Base-by-base conservation (phyloP, 2,329 filamentous ascomycete species). In the Alternaria triticina region DNA sequence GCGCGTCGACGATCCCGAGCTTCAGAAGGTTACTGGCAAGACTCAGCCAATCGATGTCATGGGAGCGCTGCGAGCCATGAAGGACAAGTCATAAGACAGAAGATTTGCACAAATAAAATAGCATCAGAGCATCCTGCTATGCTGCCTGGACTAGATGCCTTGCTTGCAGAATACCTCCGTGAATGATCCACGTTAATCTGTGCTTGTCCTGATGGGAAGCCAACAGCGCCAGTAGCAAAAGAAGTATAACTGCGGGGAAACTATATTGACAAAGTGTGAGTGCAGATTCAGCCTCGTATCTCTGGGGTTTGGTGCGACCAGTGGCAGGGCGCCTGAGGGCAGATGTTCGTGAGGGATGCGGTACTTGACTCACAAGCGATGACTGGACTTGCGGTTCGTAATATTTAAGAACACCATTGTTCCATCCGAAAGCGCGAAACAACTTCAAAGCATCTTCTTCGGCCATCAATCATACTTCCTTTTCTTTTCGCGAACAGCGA, bases 11-110 rank as follows among this genome's bases (percentile, higher is more conserved):
- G 94, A 97, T 72, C 91, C 93, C 0, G 88, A 87, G 65, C 90
- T 99, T 57, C 93, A 96, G 76, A 91, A 93, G 81, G 90, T 87
- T 11, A 96, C 93, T 0, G 93, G 93, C 45, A 89, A 93, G 82
- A 93, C 88, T 0, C 88, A 94, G 44, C 90, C 94, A 0, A 85
- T 95, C 2, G 89, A 91, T 54, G 94, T 97, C 15, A 97, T 99
- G 92, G 87, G 86, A 30, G 90, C 90, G 73, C 83, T 98, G 74
- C 86, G 96, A 58, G 92, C 96, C 81, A 90, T 97, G 90, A 99
- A 98, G 89, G 94, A 96, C 55, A 70, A 73, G 33, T 73, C 74
- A 3, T 78, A 74, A 66, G 44, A 61, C 10, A 8, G 6, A 28
- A 47, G 5, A n/a, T 33, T 2, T 20, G 28, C 20, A 28, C 11